Percentiles rank a stretch among this genome's conserved stretches.
Evolutionary conservation across 1,139 yeast species (phyloP).

Genomic region (Citeromyces hawaiiensis): DNA sequence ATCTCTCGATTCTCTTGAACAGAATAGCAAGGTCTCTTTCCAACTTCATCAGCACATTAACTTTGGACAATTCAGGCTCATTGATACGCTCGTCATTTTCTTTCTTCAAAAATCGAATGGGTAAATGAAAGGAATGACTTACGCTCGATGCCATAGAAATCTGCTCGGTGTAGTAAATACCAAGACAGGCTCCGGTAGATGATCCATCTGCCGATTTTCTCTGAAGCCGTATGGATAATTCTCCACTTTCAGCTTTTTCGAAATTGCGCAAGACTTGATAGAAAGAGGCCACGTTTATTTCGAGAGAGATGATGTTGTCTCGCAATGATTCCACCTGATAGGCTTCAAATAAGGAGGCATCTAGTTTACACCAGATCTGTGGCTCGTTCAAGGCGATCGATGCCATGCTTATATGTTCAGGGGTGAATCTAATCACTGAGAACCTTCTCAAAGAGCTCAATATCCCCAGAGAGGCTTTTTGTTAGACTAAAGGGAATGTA

Average conservation of each 20-base stretch:
- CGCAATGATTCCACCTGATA: constrained; percentile 33
- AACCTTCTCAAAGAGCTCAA: constrained; percentile 20
- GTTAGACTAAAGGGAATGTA: background rate
- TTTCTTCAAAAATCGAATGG: constrained; percentile 36
- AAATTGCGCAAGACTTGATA: constrained; percentile 39
- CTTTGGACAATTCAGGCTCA: constrained; percentile 35
- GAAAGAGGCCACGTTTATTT: constrained; percentile 40
- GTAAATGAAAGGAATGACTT: constrained; percentile 47
- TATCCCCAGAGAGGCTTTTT: constrained; percentile 17
- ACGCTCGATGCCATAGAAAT: constrained; percentile 21
- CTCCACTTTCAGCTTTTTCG: constrained; percentile 37
- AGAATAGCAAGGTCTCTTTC: constrained; percentile 33
- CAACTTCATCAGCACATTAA: constrained; percentile 35
- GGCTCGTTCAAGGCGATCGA: constrained; percentile 41
- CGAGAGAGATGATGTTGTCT: constrained; percentile 36
- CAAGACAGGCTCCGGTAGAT: constrained; percentile 34
- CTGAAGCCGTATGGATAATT: constrained; percentile 38
- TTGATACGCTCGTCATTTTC: constrained; percentile 26
- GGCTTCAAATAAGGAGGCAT: constrained; percentile 28
- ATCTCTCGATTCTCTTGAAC: constrained; percentile 44
- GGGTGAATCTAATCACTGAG: constrained; percentile 33
- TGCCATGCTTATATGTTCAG: constrained; percentile 29
- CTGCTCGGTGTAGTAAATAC: constrained; percentile 31
- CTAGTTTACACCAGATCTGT: constrained; percentile 47
- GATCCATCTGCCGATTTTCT: constrained; percentile 18